Evolutionary conservation across 2,329 filamentous ascomycete genomes (phyloP).

Genomic region (Fusarium hainanense): DNA sequence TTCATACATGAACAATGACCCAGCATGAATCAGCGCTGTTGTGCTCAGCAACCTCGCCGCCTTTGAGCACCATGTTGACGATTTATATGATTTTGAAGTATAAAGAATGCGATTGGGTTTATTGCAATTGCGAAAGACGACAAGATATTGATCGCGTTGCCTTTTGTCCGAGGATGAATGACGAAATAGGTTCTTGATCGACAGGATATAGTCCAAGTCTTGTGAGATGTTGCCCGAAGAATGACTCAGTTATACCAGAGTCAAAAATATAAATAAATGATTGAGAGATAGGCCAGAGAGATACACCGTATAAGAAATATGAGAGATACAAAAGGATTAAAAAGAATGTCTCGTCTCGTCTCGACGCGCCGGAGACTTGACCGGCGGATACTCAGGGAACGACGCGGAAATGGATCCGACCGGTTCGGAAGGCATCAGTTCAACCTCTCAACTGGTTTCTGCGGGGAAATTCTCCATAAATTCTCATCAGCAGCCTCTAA

Average conservation of each 20-base stretch:
- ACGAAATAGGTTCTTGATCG: constrained; percentile 30
- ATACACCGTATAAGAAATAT: neutral
- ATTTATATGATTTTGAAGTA: neutral
- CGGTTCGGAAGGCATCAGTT: constrained; percentile 9
- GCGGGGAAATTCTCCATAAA: constrained; percentile 34
- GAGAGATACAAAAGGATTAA: neutral
- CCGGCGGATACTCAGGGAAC: constrained; percentile 10
- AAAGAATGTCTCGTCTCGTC: constrained; percentile 3
- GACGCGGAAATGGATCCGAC: constrained; percentile 31
- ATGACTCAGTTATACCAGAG: neutral
- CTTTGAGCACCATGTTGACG: constrained; percentile 58
- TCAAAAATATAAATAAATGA: neutral
- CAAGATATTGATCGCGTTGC: constrained; percentile 12
- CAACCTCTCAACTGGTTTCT: constrained; percentile 16
- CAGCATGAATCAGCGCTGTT: constrained; percentile 86
- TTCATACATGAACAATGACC: constrained; percentile 82
- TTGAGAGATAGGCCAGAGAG: neutral
- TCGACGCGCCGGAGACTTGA: constrained; percentile 20
- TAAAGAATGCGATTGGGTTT: neutral
- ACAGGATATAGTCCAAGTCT: constrained; percentile 2
- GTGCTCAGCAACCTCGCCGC: constrained; percentile 73
- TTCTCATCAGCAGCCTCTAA: constrained; percentile 33
- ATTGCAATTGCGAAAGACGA: neutral
- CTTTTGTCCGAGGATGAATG: constrained; percentile 42
- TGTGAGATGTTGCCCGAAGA: neutral